These are phyloP conservation scores for Blastobotrys capitulatus DNA, from an alignment of 1,139 yeast genomes.

Conservation along the genomic window DNA sequence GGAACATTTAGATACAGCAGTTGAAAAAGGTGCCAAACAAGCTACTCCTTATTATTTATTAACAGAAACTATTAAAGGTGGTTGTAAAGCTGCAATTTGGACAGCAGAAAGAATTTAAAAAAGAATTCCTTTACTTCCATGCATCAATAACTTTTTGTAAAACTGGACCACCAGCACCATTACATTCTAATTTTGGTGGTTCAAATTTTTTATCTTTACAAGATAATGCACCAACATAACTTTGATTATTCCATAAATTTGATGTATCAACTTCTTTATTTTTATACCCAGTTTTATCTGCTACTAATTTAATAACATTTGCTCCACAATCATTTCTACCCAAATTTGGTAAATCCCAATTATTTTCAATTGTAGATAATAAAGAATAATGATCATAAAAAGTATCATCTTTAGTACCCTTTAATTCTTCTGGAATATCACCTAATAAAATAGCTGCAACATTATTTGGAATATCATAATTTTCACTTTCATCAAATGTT, in stretches of 20 bases:
- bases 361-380: conserved; percentile 42
- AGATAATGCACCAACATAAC: conserved; percentile 38
- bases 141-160: conserved; percentile 5
- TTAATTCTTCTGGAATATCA: conserved; percentile 37
- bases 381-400: conserved; percentile 47
- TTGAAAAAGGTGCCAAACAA: conserved; percentile 82
- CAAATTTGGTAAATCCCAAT: conserved; percentile 43
- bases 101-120: conserved; percentile 72
- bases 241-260: conserved; percentile 36
- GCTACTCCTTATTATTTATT: conserved; percentile 89
- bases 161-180: conserved; percentile 38
- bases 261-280: conserved; percentile 37
- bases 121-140: conserved; percentile 1
- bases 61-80: conserved; percentile 79
- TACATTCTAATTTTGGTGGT: conserved; percentile 37
- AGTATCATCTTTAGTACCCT: conserved; percentile 41
- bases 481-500: conserved; percentile 46
- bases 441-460: conserved; percentile 43
- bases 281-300: conserved; percentile 34
- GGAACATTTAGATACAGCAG: conserved; percentile 92
- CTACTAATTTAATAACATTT: conserved; percentile 41
- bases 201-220: conserved; percentile 35
- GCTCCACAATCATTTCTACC: conserved; percentile 47
- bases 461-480: conserved; percentile 38
- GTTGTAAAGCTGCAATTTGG: conserved; percentile 86